Conservation (phyloP, 2,329 filamentous ascomycete species). For the Botrytis squamosa region DNA sequence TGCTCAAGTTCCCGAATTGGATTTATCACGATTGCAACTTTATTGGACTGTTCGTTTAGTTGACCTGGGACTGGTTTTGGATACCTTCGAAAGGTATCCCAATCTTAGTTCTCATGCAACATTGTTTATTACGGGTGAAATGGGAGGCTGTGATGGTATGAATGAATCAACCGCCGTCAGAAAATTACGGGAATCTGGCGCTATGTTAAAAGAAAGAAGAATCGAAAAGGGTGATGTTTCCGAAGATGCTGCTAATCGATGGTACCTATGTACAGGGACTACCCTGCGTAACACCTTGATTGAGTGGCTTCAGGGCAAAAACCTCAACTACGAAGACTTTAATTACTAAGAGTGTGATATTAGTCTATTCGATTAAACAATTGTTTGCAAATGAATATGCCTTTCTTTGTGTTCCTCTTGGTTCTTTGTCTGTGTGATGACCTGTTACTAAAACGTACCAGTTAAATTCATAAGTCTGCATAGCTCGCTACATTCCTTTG, state of each 20-base stretch:
- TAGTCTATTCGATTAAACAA: background rate
- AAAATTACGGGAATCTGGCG: constrained; percentile 34
- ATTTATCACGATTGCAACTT: constrained; percentile 50
- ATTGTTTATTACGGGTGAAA: constrained; percentile 63
- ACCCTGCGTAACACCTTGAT: constrained; percentile 49
- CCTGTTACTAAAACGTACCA: background rate
- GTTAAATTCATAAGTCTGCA: background rate
- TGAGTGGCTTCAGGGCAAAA: constrained; percentile 48
- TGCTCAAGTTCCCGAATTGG: constrained; percentile 60
- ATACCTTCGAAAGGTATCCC: constrained; percentile 54
- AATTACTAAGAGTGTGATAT: constrained; percentile 35
- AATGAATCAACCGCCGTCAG: constrained; percentile 23
- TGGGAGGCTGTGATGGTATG: constrained; percentile 11
- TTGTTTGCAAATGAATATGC: constrained; percentile 11
- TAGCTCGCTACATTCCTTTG: constrained; percentile 17
- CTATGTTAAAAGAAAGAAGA: constrained; percentile 46
- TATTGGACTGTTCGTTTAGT: constrained; percentile 65
- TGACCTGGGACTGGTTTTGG: constrained; percentile 62
- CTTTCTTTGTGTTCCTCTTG: background rate
- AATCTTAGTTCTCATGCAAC: constrained; percentile 52
- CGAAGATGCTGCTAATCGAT: constrained; percentile 41
- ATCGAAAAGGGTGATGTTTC: constrained; percentile 49
- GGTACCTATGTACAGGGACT: constrained; percentile 60
- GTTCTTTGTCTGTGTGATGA: background rate
- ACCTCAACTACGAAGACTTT: constrained; percentile 52